Base-by-base conservation (phyloP, 139 green algal species). In the Chlamydomonas sp. region DNA sequence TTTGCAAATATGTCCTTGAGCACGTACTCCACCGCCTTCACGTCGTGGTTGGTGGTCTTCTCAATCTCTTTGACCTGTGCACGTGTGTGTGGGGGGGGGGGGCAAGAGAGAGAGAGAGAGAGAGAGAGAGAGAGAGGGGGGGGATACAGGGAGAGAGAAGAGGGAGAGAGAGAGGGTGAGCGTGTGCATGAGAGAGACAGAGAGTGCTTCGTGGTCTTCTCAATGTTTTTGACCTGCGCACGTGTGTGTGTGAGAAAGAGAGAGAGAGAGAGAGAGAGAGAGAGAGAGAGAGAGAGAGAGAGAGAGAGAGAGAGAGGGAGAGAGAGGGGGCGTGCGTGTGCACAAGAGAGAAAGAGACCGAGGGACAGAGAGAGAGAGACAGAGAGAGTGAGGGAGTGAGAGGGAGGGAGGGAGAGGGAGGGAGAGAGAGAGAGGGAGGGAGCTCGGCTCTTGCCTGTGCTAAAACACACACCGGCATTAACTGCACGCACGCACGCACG, bases 21-120 rank as follows among this genome's bases (percentile, higher is more conserved):
- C 26, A 98, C 87, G 68, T 99, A 99, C 84, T 99, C 95, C 3
- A 99, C 82, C 2, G 95, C 95, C 81, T 99, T 99, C 20, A 99
- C 95, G 76, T 99, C 95, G 83, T 99, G 95, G 81, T 99, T 99
- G 71, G 95, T 99, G 3, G 84, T 93, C 34, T 83, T 82, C 83
- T 99, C 95, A 22, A 97, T 80, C 6, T 84, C 76, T 81, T 96
- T 93, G 3, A 96, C 86, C 69, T 83, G 65, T 22, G 26, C 85
- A 1, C 48, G 49, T 39, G 67, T 13, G 43, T 13, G 13, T 54
- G 43, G 20, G 43, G 43, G 43, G 20, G 43, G 43, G 20, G 43
- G 43, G 20, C 43, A n/a, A n/a, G n/a, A n/a, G n/a, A n/a, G n/a
- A n/a, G n/a, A n/a, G n/a, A n/a, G n/a, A n/a, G n/a, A n/a, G n/a